A percentile compares a stretch with the other conserved stretches of the same genome.
Conservation (phyloP, 1,284 basidiomycete genomes). For the Golubevia sp. region DNA sequence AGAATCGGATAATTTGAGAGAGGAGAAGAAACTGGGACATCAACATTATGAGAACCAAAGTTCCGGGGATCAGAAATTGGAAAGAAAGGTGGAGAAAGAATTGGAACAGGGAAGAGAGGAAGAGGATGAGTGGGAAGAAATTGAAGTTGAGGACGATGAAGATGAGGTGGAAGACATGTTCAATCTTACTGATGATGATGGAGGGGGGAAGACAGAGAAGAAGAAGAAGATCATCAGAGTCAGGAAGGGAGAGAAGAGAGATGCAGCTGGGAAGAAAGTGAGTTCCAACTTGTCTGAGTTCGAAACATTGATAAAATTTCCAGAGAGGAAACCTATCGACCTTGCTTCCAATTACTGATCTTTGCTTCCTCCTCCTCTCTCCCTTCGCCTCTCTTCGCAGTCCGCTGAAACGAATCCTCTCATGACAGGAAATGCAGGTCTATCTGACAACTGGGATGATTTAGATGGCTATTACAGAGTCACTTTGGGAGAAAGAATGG, state of each 20-base stretch:
- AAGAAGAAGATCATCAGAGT: conserved; percentile 38
- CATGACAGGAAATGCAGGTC: conserved; percentile 18
- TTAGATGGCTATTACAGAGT: conserved; percentile 93
- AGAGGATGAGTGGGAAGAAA: conserved; percentile 40
- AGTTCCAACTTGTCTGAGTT: no score
- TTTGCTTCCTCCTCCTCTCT: neutral
- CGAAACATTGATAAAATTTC: no score
- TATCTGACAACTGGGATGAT: conserved; percentile 71
- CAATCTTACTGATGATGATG: conserved; percentile 31
- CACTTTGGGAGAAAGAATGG: conserved; percentile 83
- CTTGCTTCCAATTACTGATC: neutral
- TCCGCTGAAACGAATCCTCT: neutral
- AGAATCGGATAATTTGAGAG: conserved; percentile 19
- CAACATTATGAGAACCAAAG: neutral
- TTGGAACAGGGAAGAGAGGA: no score
- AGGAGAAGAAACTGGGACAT: conserved; percentile 3
- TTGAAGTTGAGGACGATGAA: conserved; percentile 45
- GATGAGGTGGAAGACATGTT: conserved; percentile 57
- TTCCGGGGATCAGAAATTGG: neutral
- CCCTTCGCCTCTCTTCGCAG: no score
- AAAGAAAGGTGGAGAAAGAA: neutral
- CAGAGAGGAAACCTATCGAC: no score
- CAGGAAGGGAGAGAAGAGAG: conserved; percentile 10
- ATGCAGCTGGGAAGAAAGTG: conserved; percentile 3
- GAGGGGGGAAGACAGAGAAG: conserved; percentile 6